These are phyloP conservation scores for Vitis hybrid DNA, from an alignment of 177 flowering plant species.

Conservation along the genomic window DNA sequence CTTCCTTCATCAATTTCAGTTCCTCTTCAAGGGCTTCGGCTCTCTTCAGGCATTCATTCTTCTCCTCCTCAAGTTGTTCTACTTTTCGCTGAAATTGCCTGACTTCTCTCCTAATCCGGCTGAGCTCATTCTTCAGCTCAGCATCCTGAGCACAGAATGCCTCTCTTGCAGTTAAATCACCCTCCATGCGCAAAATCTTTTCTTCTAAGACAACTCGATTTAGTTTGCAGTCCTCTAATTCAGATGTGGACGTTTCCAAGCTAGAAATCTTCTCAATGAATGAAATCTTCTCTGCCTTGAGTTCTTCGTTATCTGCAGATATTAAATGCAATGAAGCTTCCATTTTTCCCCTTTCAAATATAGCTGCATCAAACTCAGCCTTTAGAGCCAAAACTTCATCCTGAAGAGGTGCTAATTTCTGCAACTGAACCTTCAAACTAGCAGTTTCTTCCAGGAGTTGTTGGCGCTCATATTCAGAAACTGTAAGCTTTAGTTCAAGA, in stretches of 20 bases:
- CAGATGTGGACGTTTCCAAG: slow-evolving; percentile 32
- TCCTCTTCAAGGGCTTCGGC: slow-evolving; percentile 39
- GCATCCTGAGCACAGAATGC: slow-evolving; percentile 28
- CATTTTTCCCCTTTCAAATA: slow-evolving; percentile 35
- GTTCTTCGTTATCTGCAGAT: slow-evolving; percentile 27
- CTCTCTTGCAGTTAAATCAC: slow-evolving; percentile 32
- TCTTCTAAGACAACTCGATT: slow-evolving; percentile 31
- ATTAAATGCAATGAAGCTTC: slow-evolving; percentile 26
- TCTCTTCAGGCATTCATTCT: slow-evolving; percentile 26
- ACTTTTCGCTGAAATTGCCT: slow-evolving; percentile 38
- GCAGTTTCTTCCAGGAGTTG: slow-evolving; percentile 32
- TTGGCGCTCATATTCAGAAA: slow-evolving; percentile 41
- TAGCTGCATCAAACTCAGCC: slow-evolving; percentile 26
- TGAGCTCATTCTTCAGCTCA: slow-evolving; percentile 43
- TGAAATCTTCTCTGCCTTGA: slow-evolving; percentile 40
- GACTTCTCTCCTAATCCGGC: slow-evolving; percentile 34
- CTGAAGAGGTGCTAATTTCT: slow-evolving; percentile 21
- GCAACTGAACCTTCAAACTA: slow-evolving; percentile 38
- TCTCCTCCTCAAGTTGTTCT: slow-evolving; percentile 44
- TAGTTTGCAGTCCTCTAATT: slow-evolving; percentile 38
- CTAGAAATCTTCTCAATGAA: slow-evolving; percentile 31
- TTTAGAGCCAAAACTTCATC: slow-evolving; percentile 37
- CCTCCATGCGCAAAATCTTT: slow-evolving; percentile 43
- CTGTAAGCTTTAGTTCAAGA: slow-evolving; percentile 60
- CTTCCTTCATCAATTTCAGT: slow-evolving; percentile 28